Evolutionary conservation across 208 protist species (phyloP), one percentile per base, ranked within the genome.

Genomic region (Porcisia hertigi): DNA sequence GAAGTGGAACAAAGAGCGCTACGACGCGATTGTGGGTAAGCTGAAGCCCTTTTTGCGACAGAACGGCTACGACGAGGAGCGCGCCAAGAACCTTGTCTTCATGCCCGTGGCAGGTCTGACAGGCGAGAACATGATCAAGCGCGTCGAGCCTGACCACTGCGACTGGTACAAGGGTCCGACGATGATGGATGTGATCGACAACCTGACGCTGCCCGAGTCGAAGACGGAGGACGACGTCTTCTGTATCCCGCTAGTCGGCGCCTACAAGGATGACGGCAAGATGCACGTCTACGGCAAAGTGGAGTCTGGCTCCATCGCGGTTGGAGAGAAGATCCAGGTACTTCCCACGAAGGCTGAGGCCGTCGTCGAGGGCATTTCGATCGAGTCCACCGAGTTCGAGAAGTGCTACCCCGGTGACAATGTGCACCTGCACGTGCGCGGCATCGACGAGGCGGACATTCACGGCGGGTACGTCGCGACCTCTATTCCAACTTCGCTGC

Each of bases 51-150:
- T 99, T 89, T 87, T 99, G 39, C 91, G 96, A 59, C 88, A 96
- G 78, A 97, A 94, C 75, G 98, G 98, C 66, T 99, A 97, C 86
- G 86, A 92, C 63, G 88, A 92, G 71, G 83, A 94, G 69, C 90
- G 88, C 49, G 81, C 73, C 49, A 97, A 96, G 76, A 98, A 96
- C 83, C 82, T 95, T 58, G 66, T 98, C 71, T 99, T 99, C 86
- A 93, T 99, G 82, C 99, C 99, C 8, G 88, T 99, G 66, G 98
- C 98, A 23, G 99, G 98, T 45, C 88, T 98, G 57, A 96, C 90
- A 0, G 98, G 98, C 2, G 78, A 83, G 71, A 99, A 99, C 85
- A 86, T 99, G 36, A 95, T 97, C 74, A 86, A 98, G 70, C 83
- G 82, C 49, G 76, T 97, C 1, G 75, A 75, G 25, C 55, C 78